A percentile compares a stretch with the other conserved stretches of the same genome.
These are phyloP conservation scores for Phytopythium litorale DNA, from an alignment of 352 stramenopile genomes.

Conservation along the genomic window DNA sequence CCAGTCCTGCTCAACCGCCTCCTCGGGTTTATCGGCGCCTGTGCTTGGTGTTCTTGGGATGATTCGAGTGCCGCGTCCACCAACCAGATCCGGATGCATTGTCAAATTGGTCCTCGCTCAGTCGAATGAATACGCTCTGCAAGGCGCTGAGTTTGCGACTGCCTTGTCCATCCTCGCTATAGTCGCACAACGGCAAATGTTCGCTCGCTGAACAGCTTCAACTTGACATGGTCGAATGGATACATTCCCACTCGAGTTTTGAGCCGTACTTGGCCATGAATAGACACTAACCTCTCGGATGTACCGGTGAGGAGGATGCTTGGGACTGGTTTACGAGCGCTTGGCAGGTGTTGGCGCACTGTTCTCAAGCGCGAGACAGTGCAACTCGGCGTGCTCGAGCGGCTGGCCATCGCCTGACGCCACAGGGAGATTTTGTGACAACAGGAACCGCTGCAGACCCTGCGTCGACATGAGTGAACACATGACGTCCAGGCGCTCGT, in stretches of 20 bases:
- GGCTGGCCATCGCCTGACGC: slow-evolving; percentile 18
- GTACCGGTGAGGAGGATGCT: no score
- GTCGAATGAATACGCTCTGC: no score
- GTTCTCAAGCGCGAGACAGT: slow-evolving; percentile 33
- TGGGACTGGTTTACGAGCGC: not conserved
- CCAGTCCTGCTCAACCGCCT: no score
- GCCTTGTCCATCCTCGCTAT: not conserved
- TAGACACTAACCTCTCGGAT: not conserved
- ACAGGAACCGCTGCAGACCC: slow-evolving; percentile 57
- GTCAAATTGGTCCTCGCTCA: no score
- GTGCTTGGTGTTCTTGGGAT: no score
- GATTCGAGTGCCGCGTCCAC: no score
- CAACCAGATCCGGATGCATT: no score
- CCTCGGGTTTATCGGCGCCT: no score
- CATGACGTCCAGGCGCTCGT: slow-evolving; percentile 63
- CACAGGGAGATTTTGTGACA: slow-evolving; percentile 48
- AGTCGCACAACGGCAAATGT: not conserved
- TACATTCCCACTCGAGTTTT: not conserved
- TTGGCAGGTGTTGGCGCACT: slow-evolving; percentile 5
- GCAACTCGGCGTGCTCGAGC: slow-evolving; percentile 52
- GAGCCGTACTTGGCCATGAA: not conserved
- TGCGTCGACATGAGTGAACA: slow-evolving; percentile 74
- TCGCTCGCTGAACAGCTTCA: not conserved
- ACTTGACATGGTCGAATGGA: not conserved
- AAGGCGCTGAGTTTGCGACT: no score